A percentile compares a stretch with the other conserved stretches of the same genome.
Conservation (phyloP, 257 asterid genomes). For the Lithospermum erythrorhizon region DNA sequence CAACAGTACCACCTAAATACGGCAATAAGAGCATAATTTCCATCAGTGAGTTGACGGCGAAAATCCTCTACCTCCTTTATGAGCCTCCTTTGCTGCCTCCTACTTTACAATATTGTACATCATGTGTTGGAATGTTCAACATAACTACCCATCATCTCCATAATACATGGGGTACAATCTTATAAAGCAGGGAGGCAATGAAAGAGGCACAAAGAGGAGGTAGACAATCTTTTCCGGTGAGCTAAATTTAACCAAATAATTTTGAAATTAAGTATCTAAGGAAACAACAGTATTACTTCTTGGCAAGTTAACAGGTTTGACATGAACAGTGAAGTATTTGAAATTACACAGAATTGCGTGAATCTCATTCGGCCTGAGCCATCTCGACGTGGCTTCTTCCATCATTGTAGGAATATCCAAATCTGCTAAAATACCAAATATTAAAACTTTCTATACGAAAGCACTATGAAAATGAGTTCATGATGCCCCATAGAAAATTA, state of each 20-base stretch:
- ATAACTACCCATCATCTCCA: too few relatives aligned
- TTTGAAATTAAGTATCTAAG: not conserved
- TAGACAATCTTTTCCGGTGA: too few relatives aligned
- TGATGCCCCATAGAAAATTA: too few relatives aligned
- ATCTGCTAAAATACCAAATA: constrained; percentile 39
- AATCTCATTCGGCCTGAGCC: constrained; percentile 97
- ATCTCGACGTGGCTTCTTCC: constrained; percentile 79
- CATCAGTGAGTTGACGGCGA: constrained; percentile 4
- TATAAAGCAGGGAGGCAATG: too few relatives aligned
- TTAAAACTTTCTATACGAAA: too few relatives aligned
- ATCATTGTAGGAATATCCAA: constrained; percentile 52
- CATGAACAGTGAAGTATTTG: constrained; percentile 58
- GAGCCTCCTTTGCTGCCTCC: too few relatives aligned
- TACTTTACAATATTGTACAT: too few relatives aligned
- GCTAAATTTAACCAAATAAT: not conserved
- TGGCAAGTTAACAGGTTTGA: constrained; percentile 86
- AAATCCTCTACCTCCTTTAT: too few relatives aligned
- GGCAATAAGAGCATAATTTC: constrained; percentile 11
- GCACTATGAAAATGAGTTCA: not conserved
- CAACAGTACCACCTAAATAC: constrained; percentile 71
- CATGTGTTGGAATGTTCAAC: too few relatives aligned
- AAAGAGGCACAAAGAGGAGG: too few relatives aligned
- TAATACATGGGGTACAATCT: too few relatives aligned
- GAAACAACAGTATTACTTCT: constrained; percentile 37
- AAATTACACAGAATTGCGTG: constrained; percentile 78